Evolutionary conservation across 768 basidiomycete genomes (phyloP).

Genomic region (Serendipita vermifera): DNA sequence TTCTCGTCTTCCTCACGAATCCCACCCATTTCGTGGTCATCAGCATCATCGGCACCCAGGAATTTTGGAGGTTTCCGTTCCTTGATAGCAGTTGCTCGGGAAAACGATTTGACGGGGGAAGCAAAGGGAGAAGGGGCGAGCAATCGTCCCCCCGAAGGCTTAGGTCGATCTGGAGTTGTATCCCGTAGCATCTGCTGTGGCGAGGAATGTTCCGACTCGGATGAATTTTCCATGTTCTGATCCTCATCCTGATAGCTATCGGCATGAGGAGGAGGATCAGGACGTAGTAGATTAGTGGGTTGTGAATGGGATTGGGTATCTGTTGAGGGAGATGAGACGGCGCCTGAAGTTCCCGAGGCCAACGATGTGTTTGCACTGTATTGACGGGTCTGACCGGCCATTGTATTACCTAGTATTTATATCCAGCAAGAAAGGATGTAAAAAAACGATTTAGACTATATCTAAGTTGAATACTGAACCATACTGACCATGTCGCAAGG

Average conservation of each 20-base stretch:
- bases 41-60: not conserved
- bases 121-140: not conserved
- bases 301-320: not conserved
- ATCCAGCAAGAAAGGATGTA: too few relatives aligned
- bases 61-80: not conserved
- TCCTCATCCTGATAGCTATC: not conserved
- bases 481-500: too few relatives aligned
- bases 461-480: too few relatives aligned
- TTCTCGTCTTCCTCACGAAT: not conserved
- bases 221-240: not conserved
- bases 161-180: not conserved
- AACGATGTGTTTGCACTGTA: constrained; percentile 8
- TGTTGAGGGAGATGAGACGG: constrained; percentile 1
- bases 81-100: not conserved
- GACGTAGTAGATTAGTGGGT: not conserved
- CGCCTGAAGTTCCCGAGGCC: not conserved
- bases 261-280: not conserved
- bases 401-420: too few relatives aligned
- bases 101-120: constrained; percentile 8
- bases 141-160: not conserved
- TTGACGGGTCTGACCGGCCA: too few relatives aligned
- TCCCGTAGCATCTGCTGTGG: not conserved
- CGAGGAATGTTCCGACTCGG: not conserved
- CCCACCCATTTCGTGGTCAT: constrained; percentile 2
- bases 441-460: too few relatives aligned